A percentile compares a stretch with the other conserved stretches of the same genome.
Evolutionary conservation across 805 yeast genomes (phyloP).

Genomic region (Nakazawaea ambrosiae): DNA sequence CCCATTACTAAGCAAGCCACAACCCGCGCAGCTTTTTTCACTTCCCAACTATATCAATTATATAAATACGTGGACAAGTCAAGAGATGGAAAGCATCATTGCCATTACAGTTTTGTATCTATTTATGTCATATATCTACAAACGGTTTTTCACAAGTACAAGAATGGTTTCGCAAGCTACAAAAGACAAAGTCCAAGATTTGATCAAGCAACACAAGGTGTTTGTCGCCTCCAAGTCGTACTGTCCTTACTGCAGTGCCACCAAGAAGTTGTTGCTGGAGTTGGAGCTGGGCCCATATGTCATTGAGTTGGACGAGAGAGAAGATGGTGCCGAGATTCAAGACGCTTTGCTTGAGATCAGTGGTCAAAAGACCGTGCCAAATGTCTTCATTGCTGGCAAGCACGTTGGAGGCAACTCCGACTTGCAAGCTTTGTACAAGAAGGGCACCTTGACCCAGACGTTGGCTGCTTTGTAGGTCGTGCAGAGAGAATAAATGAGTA

Average conservation of each 20-base stretch:
- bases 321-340: constrained; percentile 80
- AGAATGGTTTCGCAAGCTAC: constrained; percentile 55
- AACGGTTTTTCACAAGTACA: constrained; percentile 21
- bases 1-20: too few relatives aligned
- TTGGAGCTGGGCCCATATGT: constrained; percentile 42
- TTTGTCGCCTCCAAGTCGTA: constrained; percentile 79
- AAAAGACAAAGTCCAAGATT: constrained; percentile 48
- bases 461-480: constrained; percentile 6
- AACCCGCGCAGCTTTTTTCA: too few relatives aligned
- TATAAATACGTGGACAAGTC: too few relatives aligned
- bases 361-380: constrained; percentile 93
- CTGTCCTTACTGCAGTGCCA: constrained; percentile 58
- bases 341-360: constrained; percentile 68
- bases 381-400: constrained; percentile 81
- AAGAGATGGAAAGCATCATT: too few relatives aligned
- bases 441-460: constrained; percentile 41
- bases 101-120: too few relatives aligned
- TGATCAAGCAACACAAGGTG: constrained; percentile 59
- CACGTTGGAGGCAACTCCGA: constrained; percentile 96
- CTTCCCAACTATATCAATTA: too few relatives aligned
- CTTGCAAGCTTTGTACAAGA: constrained; percentile 60
- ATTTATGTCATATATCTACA: constrained; percentile 21
- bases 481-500: too few relatives aligned
- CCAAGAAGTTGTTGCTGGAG: constrained; percentile 35
- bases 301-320: constrained; percentile 40